A percentile compares a stretch with the other conserved stretches of the same genome.
Evolutionary conservation across 805 yeast species (phyloP).

Genomic region (Candida alai): DNA sequence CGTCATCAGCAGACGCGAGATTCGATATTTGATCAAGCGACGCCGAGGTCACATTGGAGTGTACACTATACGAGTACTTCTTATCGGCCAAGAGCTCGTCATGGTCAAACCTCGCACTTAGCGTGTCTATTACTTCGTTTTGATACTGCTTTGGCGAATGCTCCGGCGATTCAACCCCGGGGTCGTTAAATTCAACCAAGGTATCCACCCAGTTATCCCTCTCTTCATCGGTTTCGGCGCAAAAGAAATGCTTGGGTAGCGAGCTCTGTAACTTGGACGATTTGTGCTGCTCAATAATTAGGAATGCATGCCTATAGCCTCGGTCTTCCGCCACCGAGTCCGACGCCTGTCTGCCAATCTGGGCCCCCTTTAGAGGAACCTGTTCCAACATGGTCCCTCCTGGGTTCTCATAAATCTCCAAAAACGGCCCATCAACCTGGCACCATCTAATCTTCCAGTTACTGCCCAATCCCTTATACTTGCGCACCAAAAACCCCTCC

Average conservation of each 20-base stretch:
- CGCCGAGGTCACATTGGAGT: too few species aligned
- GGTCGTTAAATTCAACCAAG: slow-evolving; percentile 32
- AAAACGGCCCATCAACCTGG: slow-evolving; percentile 54
- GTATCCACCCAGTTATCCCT: slow-evolving; percentile 67
- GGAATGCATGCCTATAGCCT: slow-evolving; percentile 59
- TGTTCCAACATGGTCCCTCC: slow-evolving; percentile 54
- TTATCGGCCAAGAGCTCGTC: too few species aligned
- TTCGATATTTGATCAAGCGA: slow-evolving; percentile 6
- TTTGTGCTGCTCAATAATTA: slow-evolving; percentile 46
- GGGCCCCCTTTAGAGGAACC: slow-evolving; percentile 47
- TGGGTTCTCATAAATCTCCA: slow-evolving; percentile 55
- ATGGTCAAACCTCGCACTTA: slow-evolving; percentile 6
- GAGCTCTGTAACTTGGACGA: slow-evolving; percentile 27
- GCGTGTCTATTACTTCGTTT: slow-evolving; percentile 5
- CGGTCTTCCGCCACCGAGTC: slow-evolving; percentile 42
- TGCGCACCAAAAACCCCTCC: slow-evolving; percentile 63
- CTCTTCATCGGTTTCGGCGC: slow-evolving; percentile 77
- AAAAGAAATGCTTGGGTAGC: slow-evolving; percentile 57
- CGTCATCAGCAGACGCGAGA: slow-evolving; percentile 3
- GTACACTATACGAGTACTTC: too few species aligned
- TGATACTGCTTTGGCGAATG: slow-evolving; percentile 6
- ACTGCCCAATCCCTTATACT: slow-evolving; percentile 59
- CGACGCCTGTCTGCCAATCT: slow-evolving; percentile 50
- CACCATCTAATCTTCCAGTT: slow-evolving; percentile 72
- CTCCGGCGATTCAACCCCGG: slow-evolving; percentile 6